Base-by-base conservation (phyloP, 345 rosid species). In the Balakata baccata region DNA sequence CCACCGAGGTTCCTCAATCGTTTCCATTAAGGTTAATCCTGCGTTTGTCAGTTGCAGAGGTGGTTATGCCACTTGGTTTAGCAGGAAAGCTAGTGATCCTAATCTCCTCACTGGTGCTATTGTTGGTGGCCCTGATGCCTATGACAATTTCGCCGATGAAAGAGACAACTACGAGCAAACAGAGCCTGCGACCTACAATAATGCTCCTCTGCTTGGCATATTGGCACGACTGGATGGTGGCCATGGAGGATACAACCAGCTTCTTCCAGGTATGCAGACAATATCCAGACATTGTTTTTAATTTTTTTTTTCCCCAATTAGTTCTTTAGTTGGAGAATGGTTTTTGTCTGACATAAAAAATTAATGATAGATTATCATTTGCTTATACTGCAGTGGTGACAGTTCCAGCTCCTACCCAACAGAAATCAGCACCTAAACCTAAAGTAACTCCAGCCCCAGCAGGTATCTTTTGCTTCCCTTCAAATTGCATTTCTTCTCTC, bases 131-230 rank as follows among this genome's bases (percentile, higher is more conserved):
- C 99, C 99, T 68, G 98, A 93, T 86, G 97, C 92, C 22, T 93
- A 92, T 7, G 98, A 96, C 74, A 86, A 91, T 80, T 96, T 96
- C 72, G 96, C 96, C 53, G 99, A 96, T 60, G 81, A 86, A 74
- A 91, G 99, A 75, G 96, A 93, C 65, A 93, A 96, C 75, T 96
- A 93, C 70, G 89, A 96, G 79, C 99, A 95, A 79, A 93, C 99
- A 13, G 99, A 95, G 81, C 99, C 99, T 20, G 98, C 99, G 47
- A 92, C 98, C 63, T 96, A 96, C 84, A 96, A 93, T 84, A 96
- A 96, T 75, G 98, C 99, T 68, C 99, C 98, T 17, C 84, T 96
- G 6, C 86, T 93, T 16, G 99, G 99, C 62, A 81, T 91, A 72
- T 80, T 96, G 80, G 99, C 99, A 45, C 80, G 98, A n/a, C 79